Evolutionary conservation across 140 eudicot genomes (phyloP), one percentile per base, ranked within the genome.

Genomic region (Oenanthe javanica): DNA sequence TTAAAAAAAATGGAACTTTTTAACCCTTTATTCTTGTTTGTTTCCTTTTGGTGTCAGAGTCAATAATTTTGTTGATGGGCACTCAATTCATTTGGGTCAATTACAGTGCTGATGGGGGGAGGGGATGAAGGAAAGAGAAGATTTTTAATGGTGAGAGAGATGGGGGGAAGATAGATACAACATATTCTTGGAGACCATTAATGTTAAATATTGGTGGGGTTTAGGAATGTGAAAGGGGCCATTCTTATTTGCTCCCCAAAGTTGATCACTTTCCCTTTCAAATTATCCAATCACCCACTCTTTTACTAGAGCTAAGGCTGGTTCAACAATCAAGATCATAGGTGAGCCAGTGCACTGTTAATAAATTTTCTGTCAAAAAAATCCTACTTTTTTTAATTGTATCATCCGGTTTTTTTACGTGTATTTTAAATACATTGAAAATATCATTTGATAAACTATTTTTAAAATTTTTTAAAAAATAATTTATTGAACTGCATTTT

Each of bases 161-260:
- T 57, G 25, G n/a, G 21, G 64, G 25, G 64, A 23, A 59, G 67
- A 59, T 7, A 59, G 67, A 59, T 59, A 59, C 66, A 57, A 57
- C 47, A 77, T 38, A 59, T 79, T 80, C 84, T 80, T 76, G 77
- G 86, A 82, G 75, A 66, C 82, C 81, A 79, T 45, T 38, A 50
- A 51, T 3, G 50, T 57, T 70, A 71, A 82, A 57, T 36, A 57
- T 77, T 79, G 82, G 67, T 52, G 81, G 75, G 84, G 85, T 66
- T 77, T 9, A 2, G 31, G 71, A 77, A 75, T 49, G 36, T 67
- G 69, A 85, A 38, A 50, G 47, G 85, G 81, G 81, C 87, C 87
- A 73, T 81, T 79, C 72, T 59, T 78, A 81, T 81, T 86, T 86
- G 89, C 89, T 86, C 85, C 89, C 89, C 87, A 81, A 86, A 86